Evolutionary conservation across 257 asterid species (phyloP), one percentile per base, ranked within the genome.

Genomic region (Rhazya stricta): DNA sequence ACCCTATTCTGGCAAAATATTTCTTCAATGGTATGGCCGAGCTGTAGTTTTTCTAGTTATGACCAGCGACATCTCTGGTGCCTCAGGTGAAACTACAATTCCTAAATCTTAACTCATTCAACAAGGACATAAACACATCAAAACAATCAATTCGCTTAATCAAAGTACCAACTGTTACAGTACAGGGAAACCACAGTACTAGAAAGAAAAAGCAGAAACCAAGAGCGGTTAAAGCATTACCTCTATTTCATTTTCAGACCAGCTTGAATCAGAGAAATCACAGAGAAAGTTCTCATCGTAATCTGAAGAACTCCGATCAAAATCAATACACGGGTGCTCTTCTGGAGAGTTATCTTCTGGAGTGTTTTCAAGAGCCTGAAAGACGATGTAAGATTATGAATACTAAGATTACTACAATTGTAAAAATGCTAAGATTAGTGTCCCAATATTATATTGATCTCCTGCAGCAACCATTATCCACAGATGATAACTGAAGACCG

Each of bases 321-420:
- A 83, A 76, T 78, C 83, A 62, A 45, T 62, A 76, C 84, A 58
- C 63, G 67, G 77, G 62, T 78, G 89, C 78, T 74, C 84, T 51
- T 79, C 86, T 69, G 87, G 91, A 79, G 94, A 86, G 32, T 87
- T 91, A 56, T 85, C 83, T 67, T 79, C 86, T 70, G 89, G 90
- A 78, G 95, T 85, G 32, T 86, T 90, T 69, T 86, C 90, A 75
- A 87, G 89, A 74, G 86, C 80, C 97, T 91, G 90, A 73, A 84
- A 71, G 68, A 73, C 74, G 65, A 65, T 54, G 69, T 21, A 61
- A 23, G 81, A 60, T 60, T 51, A 79, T 29, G 23, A 41, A 36
- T 21, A 2, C 25, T 25, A 42, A 25, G 5, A 27, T 23, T 51
- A 39, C n/a, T 23, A 51, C 51, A 57, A 45, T 70, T 37, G 11